These are phyloP conservation scores for Xylaria nigripes DNA, from an alignment of 495 filamentous ascomycete species.

Conservation along the genomic window DNA sequence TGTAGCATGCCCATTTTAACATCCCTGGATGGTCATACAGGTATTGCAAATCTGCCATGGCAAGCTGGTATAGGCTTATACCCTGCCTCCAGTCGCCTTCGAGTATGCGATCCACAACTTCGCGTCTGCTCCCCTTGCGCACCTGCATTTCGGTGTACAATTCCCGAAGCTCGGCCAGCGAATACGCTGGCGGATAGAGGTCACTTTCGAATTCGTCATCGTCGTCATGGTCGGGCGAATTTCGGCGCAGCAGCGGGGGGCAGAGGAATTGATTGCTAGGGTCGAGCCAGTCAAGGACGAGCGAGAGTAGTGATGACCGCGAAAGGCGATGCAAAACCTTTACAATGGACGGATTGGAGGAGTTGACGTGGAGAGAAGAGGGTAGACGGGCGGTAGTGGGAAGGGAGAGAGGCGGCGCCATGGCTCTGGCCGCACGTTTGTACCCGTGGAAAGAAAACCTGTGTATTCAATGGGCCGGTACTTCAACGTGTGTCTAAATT, in stretches of 20 bases:
- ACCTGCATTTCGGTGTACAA: constrained; percentile 47
- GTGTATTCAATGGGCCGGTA: neutral
- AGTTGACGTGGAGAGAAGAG: constrained; percentile 50
- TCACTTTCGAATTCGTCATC: constrained; percentile 42
- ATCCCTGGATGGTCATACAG: constrained; percentile 67
- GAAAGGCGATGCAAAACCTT: constrained; percentile 62
- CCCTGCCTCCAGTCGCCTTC: constrained; percentile 80
- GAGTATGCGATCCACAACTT: constrained; percentile 66
- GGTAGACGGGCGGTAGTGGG: constrained; percentile 40
- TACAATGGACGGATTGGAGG: constrained; percentile 52
- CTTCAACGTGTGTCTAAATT: neutral
- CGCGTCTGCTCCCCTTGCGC: constrained; percentile 60
- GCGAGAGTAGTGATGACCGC: constrained; percentile 57
- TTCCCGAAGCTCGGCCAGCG: constrained; percentile 53
- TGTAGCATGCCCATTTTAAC: constrained; percentile 69
- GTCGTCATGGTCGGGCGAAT: constrained; percentile 31
- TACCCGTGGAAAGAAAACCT: neutral
- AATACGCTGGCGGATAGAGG: constrained; percentile 54
- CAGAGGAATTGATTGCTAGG: constrained; percentile 51
- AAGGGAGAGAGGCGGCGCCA: constrained; percentile 36
- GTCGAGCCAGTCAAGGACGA: constrained; percentile 67
- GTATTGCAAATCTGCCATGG: constrained; percentile 70
- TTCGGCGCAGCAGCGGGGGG: constrained; percentile 39
- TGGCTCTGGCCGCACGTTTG: constrained; percentile 7
- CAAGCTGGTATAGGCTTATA: constrained; percentile 66